A percentile compares a stretch with the other conserved stretches of the same genome.
Evolutionary conservation across 371 early-diverging fungal genomes (phyloP).

Genomic region (Batkoa obscura): DNA sequence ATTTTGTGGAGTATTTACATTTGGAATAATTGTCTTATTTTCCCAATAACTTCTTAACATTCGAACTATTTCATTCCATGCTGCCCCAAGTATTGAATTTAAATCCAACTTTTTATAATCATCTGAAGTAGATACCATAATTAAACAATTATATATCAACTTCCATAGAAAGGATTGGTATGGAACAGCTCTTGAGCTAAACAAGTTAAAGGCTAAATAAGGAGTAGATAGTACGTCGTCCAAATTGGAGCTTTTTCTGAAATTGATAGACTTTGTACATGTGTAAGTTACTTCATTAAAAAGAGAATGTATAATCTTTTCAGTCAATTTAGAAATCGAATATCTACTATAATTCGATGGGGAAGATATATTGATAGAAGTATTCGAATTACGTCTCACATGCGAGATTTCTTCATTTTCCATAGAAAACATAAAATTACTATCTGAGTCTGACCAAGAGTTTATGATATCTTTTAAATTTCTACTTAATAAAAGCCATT

Average conservation of each 20-base stretch:
- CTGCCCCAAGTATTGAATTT: conserved; percentile 28
- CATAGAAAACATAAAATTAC: neutral
- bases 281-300: neutral
- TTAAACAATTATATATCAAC: conserved; percentile 26
- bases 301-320: neutral
- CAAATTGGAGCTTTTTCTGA: neutral
- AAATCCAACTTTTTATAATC: conserved; percentile 20
- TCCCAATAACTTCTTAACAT: conserved; percentile 47
- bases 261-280: neutral
- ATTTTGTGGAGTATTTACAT: conserved; percentile 17
- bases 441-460: neutral
- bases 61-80: conserved; percentile 41
- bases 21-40: conserved; percentile 26
- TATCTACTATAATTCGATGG: too few relatives aligned
- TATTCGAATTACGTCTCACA: neutral
- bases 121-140: conserved; percentile 22
- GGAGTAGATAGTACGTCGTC: conserved; percentile 13
- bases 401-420: neutral
- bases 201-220: conserved; percentile 23
- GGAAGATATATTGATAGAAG: conserved; percentile 9
- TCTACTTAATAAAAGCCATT: neutral
- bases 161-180: conserved; percentile 48
- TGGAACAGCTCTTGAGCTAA: conserved; percentile 34
- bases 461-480: neutral
- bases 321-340: conserved; percentile 1